Base-by-base conservation (phyloP, 2,329 filamentous ascomycete species). In the Calonectria ilicicola region DNA sequence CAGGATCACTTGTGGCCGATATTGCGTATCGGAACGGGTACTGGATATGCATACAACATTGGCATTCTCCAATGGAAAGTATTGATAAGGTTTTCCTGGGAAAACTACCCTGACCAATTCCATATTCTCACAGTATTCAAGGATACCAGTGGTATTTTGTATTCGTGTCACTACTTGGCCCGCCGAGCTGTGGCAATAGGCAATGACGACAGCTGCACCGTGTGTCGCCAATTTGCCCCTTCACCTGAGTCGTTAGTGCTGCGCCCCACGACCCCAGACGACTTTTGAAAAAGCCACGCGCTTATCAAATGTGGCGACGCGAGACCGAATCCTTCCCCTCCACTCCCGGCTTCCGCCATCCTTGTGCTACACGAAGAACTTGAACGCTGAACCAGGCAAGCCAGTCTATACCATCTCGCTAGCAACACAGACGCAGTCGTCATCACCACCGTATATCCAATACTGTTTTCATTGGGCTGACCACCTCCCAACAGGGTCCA, bases 221-320 rank as follows among this genome's bases (percentile, higher is more conserved):
- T 40, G 46, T 40, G 35, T 56, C 27, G 35, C 47, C 58, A 44
- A 44, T 42, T 63, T 65, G 29, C 47, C 56, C 21, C 29, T 69
- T 58, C 27, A 26, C 62, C 32, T 17, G 60, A 65, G 63, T 72
- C 58, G 65, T 29, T 47, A 40, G 58, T 74, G 75, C 77, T 73
- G 77, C 77, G 77, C 77, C 77, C 77, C 77, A 73, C 26, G 35
- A 35, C n/a, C 53, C 32, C 53, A 21, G 51, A 60, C 32, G 40
- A 35, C 9, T 23, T 26, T 40, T 4, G 64, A 44, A 2, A 23
- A n/a, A 27, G n/a, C 58, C 58, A 60, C 49, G 35, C 70, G 65
- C 77, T 75, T 73, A 76, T 75, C 72, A 62, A 72, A 74, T 79
- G 77, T 78, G 77, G 77, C 77, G 77, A 72, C 67, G n/a, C 64